Evolutionary conservation across 805 yeast genomes (phyloP).

Genomic region (Starmerella geochares): DNA sequence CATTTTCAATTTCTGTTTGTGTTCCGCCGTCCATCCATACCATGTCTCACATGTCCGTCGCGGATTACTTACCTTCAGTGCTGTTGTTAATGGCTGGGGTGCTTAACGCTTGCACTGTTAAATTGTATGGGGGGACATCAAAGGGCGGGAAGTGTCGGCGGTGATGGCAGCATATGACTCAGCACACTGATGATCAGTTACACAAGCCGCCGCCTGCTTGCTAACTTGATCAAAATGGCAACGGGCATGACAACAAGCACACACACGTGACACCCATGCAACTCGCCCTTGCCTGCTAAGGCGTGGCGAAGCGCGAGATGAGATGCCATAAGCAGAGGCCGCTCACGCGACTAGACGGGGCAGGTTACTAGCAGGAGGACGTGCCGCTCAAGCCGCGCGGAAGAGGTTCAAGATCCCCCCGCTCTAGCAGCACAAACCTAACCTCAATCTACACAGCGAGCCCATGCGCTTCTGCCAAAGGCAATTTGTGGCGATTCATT

Average conservation of each 20-base stretch:
- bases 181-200: constrained; percentile 7
- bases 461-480: no score
- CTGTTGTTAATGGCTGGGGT: constrained; percentile 8
- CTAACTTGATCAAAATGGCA: not conserved
- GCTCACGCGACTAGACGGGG: no score
- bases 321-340: no score
- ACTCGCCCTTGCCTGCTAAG: not conserved
- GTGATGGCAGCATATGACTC: not conserved
- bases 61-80: constrained; percentile 9
- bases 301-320: no score
- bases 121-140: constrained; percentile 4
- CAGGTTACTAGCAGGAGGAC: no score
- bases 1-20: not conserved
- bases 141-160: constrained; percentile 2
- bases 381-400: no score
- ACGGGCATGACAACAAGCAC: not conserved
- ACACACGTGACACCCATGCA: not conserved
- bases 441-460: no score
- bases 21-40: not conserved
- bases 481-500: no score
- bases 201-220: not conserved
- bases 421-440: no score
- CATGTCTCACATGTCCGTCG: constrained; percentile 2
- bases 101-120: constrained; percentile 10
- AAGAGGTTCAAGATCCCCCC: no score